phyloP scores from a whole-genome alignment of 495 filamentous ascomycete species.

The Tuber magnatum region DNA sequence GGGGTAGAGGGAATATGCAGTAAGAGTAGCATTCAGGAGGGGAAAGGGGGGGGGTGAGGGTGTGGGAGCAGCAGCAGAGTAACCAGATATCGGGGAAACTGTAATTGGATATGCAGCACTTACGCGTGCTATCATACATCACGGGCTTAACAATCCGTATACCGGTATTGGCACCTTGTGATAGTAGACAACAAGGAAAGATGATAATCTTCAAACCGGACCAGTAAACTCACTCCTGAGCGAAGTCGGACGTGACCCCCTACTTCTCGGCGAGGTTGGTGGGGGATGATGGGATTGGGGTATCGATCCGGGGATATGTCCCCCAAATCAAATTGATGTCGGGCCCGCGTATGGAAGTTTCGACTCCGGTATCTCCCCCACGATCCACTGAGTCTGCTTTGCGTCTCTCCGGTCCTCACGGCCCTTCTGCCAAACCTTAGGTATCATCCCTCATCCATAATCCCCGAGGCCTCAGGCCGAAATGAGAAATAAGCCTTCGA shows the following conservation, averaged over 20 bases:
- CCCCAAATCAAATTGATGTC: background rate
- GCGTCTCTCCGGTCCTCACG: background rate
- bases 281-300: background rate
- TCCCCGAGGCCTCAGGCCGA: constrained; percentile 26
- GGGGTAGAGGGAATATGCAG: constrained; percentile 11
- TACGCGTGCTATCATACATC: constrained; percentile 26
- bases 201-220: background rate
- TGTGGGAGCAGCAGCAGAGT: constrained; percentile 2
- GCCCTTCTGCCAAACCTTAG: background rate
- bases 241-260: background rate
- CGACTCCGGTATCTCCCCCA: background rate
- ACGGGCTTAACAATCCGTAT: constrained; percentile 4
- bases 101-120: constrained; percentile 30
- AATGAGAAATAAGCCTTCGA: constrained; percentile 22
- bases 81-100: constrained; percentile 24
- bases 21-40: background rate
- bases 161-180: constrained; percentile 22
- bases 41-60: background rate
- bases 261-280: background rate
- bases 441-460: background rate
- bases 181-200: background rate
- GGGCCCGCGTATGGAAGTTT: background rate
- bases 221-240: background rate
- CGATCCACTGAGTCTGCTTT: background rate
- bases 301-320: background rate